Percentiles rank a stretch among this genome's conserved stretches.
phyloP scores from a whole-genome alignment of 2,329 filamentous ascomycete species.

The Verticillium albo-atrum region DNA sequence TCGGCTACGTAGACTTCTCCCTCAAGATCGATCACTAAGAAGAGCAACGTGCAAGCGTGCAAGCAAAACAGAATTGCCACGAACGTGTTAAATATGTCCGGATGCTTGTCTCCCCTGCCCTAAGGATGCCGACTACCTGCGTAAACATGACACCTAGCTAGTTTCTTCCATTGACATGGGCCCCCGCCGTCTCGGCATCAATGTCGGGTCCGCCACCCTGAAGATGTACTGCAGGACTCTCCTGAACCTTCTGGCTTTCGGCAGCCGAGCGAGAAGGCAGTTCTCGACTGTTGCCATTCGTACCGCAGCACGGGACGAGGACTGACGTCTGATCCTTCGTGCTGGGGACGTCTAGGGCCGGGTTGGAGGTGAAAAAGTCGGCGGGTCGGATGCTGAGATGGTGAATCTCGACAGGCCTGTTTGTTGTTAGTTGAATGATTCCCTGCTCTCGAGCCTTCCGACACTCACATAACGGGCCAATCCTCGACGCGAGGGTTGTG shows the following conservation, averaged over 20 bases:
- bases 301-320: conserved; percentile 29
- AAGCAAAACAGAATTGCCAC: neutral
- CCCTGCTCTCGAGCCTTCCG: neutral
- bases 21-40: conserved; percentile 69
- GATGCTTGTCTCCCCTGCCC: neutral
- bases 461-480: conserved; percentile 46
- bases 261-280: neutral
- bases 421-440: conserved; percentile 2
- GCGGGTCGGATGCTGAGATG: conserved; percentile 39
- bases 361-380: conserved; percentile 43
- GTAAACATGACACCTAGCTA: too few species aligned
- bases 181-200: conserved; percentile 14
- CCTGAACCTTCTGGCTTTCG: conserved; percentile 19
- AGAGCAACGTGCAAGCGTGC: neutral
- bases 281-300: neutral
- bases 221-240: conserved; percentile 23
- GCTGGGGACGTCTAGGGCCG: conserved; percentile 39
- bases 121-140: too few species aligned
- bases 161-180: conserved; percentile 5
- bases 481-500: conserved; percentile 45
- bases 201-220: conserved; percentile 25
- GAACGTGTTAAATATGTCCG: neutral
- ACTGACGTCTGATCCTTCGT: conserved; percentile 34
- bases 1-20: conserved; percentile 91
- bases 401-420: conserved; percentile 43